A percentile compares a stretch with the other conserved stretches of the same genome.
These are phyloP conservation scores for Aureobasidium mangrovei DNA, from an alignment of 2,329 filamentous ascomycete species.

Conservation along the genomic window DNA sequence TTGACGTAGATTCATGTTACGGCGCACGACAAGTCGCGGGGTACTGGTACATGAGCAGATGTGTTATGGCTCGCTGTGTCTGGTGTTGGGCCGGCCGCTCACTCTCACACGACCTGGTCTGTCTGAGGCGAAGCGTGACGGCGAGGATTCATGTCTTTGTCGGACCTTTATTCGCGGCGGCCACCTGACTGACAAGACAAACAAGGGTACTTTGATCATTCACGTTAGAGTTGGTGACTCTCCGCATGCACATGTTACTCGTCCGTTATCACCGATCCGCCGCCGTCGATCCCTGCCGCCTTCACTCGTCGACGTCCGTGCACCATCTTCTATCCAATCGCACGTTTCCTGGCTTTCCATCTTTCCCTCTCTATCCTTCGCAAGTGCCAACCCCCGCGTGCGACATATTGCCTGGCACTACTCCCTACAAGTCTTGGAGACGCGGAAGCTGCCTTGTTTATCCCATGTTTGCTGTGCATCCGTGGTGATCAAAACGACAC, in stretches of 20 bases:
- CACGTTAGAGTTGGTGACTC: conserved; percentile 2
- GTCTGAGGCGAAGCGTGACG: background rate
- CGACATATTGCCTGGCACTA: background rate
- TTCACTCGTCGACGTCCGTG: background rate
- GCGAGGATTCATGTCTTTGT: conserved; percentile 2
- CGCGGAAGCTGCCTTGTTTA: too few species aligned
- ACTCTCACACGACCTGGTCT: conserved; percentile 1
- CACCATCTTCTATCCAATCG: background rate
- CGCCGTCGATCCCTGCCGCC: background rate
- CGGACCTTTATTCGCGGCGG: background rate
- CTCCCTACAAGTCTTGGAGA: background rate
- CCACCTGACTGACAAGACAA: conserved; percentile 4
- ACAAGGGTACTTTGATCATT: background rate
- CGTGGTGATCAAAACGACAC: too few species aligned
- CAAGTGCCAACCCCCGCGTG: background rate
- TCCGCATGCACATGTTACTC: background rate
- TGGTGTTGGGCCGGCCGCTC: background rate
- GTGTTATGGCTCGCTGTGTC: background rate
- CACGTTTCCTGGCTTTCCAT: background rate
- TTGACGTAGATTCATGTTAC: conserved; percentile 15
- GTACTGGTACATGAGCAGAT: conserved; percentile 2
- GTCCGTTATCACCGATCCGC: background rate
- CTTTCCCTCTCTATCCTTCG: conserved; percentile 2
- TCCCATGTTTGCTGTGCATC: too few species aligned
- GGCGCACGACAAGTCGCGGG: conserved; percentile 8